Percentiles rank a stretch among this genome's conserved stretches.
Conservation (phyloP, 257 asterid species). For the Jacaranda mimosifolia region DNA sequence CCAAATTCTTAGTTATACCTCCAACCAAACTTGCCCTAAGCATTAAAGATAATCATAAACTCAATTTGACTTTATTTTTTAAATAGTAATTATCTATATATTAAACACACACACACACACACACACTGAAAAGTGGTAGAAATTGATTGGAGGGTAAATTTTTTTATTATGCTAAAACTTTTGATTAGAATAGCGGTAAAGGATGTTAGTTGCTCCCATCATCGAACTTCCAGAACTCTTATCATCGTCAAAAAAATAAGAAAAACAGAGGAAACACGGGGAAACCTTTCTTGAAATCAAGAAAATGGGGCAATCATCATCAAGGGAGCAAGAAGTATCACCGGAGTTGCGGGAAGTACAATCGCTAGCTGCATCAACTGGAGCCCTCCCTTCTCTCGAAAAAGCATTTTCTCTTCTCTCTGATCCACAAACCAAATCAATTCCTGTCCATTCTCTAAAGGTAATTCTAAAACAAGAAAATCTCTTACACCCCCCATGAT, state of each 20-base stretch:
- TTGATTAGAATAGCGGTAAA: slow-evolving; percentile 26
- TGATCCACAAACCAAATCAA: slow-evolving; percentile 65
- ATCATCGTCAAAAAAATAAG: background rate
- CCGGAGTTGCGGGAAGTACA: slow-evolving; percentile 74
- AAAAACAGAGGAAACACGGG: background rate
- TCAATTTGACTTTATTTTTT: too few species aligned
- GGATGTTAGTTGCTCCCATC: slow-evolving; percentile 20
- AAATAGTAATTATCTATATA: too few species aligned
- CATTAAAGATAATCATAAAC: too few species aligned
- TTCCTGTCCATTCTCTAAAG: slow-evolving; percentile 72
- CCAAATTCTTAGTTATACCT: too few species aligned
- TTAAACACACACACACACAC: too few species aligned
- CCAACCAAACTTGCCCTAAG: too few species aligned
- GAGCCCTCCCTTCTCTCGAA: slow-evolving; percentile 74
- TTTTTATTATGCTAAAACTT: too few species aligned
- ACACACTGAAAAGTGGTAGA: background rate
- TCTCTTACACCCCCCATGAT: background rate
- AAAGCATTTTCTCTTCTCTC: slow-evolving; percentile 76
- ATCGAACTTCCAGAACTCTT: slow-evolving; percentile 11
- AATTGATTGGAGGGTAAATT: background rate
- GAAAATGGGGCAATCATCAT: slow-evolving; percentile 89
- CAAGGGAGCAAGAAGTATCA: slow-evolving; percentile 59
- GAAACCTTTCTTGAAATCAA: slow-evolving; percentile 4
- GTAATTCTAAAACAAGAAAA: slow-evolving; percentile 38
- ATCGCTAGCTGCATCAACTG: slow-evolving; percentile 86